A percentile compares a stretch with the other conserved stretches of the same genome.
Conservation (phyloP, 2,329 filamentous ascomycete genomes). For the Aspergillus ruber region DNA sequence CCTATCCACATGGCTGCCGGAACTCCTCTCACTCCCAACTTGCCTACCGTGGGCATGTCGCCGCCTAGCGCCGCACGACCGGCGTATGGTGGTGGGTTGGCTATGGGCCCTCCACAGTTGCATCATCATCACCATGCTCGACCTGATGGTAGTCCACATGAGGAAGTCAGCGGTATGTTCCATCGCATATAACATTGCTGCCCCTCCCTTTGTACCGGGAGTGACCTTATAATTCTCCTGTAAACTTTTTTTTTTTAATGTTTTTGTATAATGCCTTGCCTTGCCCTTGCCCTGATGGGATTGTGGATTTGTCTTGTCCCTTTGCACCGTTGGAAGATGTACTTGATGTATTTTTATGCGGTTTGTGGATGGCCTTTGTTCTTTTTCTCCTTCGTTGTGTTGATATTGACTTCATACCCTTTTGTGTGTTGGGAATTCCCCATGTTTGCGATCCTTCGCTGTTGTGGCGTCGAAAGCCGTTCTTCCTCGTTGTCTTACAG, state of each 20-base stretch:
- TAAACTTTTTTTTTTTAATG: conserved; percentile 1
- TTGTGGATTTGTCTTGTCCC: not conserved
- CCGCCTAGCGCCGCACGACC: conserved; percentile 24
- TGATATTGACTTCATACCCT: conserved; percentile 16
- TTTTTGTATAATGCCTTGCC: conserved; percentile 5
- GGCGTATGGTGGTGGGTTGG: conserved; percentile 49
- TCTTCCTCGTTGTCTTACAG: conserved; percentile 11
- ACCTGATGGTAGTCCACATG: conserved; percentile 56
- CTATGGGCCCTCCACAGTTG: conserved; percentile 59
- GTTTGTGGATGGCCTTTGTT: conserved; percentile 8
- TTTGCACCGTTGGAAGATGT: not conserved
- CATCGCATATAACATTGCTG: conserved; percentile 69
- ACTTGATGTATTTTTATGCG: conserved; percentile 9
- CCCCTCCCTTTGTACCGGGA: conserved; percentile 7
- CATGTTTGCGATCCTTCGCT: conserved; percentile 11
- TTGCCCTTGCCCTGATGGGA: not conserved
- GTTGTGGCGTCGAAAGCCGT: conserved; percentile 11
- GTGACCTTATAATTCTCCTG: conserved; percentile 1
- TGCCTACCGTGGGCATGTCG: conserved; percentile 58
- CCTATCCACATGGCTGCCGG: conserved; percentile 60
- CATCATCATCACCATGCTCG: conserved; percentile 74
- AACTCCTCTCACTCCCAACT: conserved; percentile 54
- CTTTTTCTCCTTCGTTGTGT: conserved; percentile 4
- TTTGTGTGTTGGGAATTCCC: conserved; percentile 7
- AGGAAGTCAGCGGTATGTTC: conserved; percentile 96